Base-by-base conservation (phyloP, 768 basidiomycete species). In the Suillus cothurnatus region DNA sequence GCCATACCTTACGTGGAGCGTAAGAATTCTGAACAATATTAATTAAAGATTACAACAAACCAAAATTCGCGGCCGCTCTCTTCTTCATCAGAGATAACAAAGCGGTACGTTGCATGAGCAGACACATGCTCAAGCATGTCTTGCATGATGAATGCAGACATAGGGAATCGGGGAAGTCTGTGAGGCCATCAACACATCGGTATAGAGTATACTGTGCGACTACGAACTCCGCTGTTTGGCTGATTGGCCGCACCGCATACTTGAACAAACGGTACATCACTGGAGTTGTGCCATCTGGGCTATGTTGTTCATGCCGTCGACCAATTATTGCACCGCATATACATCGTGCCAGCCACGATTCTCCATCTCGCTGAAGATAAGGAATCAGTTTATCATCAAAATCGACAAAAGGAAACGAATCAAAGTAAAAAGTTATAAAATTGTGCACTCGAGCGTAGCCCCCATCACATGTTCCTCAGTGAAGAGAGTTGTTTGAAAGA, bases 401-500 rank as follows among this genome's bases (percentile, higher is more conserved):
- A 58, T 70, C 59, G 77, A 67, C 49, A 43, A 66, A 66, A 53
- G 7, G 43, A 56, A 66, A 47, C n/a, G 61, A 43, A 45, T 11
- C 12, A 61, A 65, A 52, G 66, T 38, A 32, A 59, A 32, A 66
- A 60, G 62, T 61, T 63, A 43, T 62, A 62, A 59, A 67, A 66
- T 82, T 98, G 90, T 97, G 78, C 80, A 79, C 90, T 86, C 89
- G 83, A 85, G 81, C 82, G 96, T 98, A 98, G 96, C 95, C 87
- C 91, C 85, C 87, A 83, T 74, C 82, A 85, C 84, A 83, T 86
- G 73, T 71, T 79, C 84, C 91, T 93, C 79, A 72, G 71, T 82
- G 82, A 81, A 79, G 88, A 86, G 91, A 89, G 94, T 95, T 96
- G 94, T 96, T 94, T 86, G 83, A 82, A 84, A 86, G 87, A 73